phyloP scores from a whole-genome alignment of 1,284 basidiomycete species.

The Phenoliferia sp. region DNA sequence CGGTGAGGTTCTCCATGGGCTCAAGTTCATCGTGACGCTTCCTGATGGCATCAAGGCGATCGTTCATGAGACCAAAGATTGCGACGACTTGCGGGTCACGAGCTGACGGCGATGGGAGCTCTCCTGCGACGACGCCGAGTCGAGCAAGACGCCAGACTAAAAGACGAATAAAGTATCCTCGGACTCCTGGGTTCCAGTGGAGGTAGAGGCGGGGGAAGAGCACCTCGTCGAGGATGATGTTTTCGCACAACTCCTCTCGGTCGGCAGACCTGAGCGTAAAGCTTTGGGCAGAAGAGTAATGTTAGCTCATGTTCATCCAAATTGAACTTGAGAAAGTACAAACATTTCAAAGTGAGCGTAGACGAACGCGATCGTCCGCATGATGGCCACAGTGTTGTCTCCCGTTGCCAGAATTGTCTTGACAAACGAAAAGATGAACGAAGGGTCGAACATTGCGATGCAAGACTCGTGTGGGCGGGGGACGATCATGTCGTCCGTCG shows the following conservation, averaged over 20 bases:
- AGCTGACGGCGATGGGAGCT: conserved; percentile 37
- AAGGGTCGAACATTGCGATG: conserved; percentile 44
- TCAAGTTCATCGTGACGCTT: conserved; percentile 45
- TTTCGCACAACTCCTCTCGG: conserved; percentile 46
- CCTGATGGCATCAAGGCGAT: conserved; percentile 47
- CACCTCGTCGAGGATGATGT: conserved; percentile 45
- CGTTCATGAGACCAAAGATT: conserved; percentile 47
- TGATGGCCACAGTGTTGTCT: conserved; percentile 50
- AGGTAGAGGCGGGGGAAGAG: conserved; percentile 48
- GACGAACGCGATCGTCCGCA: conserved; percentile 49
- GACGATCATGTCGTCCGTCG: conserved; percentile 37
- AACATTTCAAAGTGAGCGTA: conserved; percentile 50
- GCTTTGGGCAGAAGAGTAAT: conserved; percentile 13
- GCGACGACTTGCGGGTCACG: conserved; percentile 43
- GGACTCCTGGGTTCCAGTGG: conserved; percentile 50
- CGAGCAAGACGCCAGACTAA: conserved; percentile 51
- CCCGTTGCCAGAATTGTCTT: conserved; percentile 47
- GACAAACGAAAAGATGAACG: conserved; percentile 47
- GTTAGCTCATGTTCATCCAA: neutral
- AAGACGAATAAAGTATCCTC: conserved; percentile 46
- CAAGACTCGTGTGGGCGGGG: conserved; percentile 18
- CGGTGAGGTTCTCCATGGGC: conserved; percentile 25
- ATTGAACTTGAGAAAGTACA: conserved; percentile 4
- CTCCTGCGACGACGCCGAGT: conserved; percentile 40
- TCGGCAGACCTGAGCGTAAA: conserved; percentile 45